Evolutionary conservation across 441 rosid genomes (phyloP), one percentile per base, ranked within the genome.

Genomic region (Mallotus japonicus): DNA sequence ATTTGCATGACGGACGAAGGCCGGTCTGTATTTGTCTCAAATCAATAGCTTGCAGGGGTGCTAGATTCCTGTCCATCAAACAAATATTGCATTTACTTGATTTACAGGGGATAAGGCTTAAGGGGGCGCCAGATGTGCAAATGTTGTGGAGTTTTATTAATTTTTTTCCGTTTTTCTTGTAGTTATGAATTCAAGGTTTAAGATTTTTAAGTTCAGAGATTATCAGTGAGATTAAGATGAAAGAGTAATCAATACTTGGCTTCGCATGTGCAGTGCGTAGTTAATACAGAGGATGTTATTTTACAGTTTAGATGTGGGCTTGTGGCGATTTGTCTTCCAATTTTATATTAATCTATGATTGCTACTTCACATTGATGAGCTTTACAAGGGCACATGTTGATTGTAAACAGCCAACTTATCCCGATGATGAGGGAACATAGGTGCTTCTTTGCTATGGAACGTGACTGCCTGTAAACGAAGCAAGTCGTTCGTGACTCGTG

Each of bases 1-100:
- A 40, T 72, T 53, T 63, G 61, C 62, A 53, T 15, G 75, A 69
- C 62, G 5, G 75, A 69, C 62, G 5, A 73, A 73, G 69, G 70
- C 75, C 75, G 44, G 55, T 65, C 44, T 54, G 63, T 64, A 63
- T 63, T 64, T 54, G 40, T 54, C 16, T 22, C 46, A 40, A 54
- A 63, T 44, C 53, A 22, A 40, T 72, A 42, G 53, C 53, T 72
- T 10, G 53, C 53, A 15, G 60, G 62, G 40, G 54, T 20, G 50
- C n/a, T 72, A n/a, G 20, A 40, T 53, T 71, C 58, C 62, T 72
- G 42, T 16, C 32, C 62, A 62, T 37, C 54, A 47, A 72, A 51
- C 67, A 63, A 72, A 72, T 51, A 19, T 22, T 28, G 24, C 53
- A 46, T 51, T 51, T 32, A 13, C 62, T 37, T 51, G 62, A 53